Evolutionary conservation across 345 rosid genomes (phyloP).

Genomic region (Orychophragmus violaceus): DNA sequence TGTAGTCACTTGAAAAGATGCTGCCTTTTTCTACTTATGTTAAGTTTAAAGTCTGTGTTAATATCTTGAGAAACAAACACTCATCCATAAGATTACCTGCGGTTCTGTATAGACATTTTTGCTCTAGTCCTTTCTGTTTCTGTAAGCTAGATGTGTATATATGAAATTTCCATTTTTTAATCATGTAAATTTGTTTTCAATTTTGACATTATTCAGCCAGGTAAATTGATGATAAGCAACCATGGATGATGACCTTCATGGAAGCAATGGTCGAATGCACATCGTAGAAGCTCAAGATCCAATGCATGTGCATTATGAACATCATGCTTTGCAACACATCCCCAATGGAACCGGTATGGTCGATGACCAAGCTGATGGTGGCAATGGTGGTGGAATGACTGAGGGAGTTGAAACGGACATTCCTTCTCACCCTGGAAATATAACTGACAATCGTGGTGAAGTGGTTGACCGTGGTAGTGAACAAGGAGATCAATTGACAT

Average conservation of each 20-base stretch:
- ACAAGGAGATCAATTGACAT: conserved; percentile 55
- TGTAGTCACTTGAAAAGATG: not conserved
- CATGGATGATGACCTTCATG: conserved; percentile 49
- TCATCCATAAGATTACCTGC: not conserved
- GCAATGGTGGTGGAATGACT: conserved; percentile 28
- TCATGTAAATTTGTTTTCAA: not conserved
- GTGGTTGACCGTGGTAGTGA: conserved; percentile 36
- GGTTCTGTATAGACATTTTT: not conserved
- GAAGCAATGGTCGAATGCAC: conserved; percentile 37
- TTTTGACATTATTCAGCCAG: not conserved
- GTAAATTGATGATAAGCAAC: conserved; percentile 6
- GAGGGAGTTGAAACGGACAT: conserved; percentile 40
- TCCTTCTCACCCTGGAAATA: conserved; percentile 50
- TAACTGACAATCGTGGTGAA: conserved; percentile 38
- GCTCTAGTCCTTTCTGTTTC: not conserved
- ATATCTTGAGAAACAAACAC: not conserved
- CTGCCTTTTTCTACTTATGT: not conserved
- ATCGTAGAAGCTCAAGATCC: conserved; percentile 39
- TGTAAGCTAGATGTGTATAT: too few relatives aligned
- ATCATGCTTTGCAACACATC: conserved; percentile 39
- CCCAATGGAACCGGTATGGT: conserved; percentile 38
- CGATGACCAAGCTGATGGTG: conserved; percentile 34
- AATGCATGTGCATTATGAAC: conserved; percentile 40
- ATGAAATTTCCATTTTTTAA: not conserved
- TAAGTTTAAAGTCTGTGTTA: not conserved